Conservation (phyloP, 306 rosid genomes). For the Cucurbita maxima region DNA sequence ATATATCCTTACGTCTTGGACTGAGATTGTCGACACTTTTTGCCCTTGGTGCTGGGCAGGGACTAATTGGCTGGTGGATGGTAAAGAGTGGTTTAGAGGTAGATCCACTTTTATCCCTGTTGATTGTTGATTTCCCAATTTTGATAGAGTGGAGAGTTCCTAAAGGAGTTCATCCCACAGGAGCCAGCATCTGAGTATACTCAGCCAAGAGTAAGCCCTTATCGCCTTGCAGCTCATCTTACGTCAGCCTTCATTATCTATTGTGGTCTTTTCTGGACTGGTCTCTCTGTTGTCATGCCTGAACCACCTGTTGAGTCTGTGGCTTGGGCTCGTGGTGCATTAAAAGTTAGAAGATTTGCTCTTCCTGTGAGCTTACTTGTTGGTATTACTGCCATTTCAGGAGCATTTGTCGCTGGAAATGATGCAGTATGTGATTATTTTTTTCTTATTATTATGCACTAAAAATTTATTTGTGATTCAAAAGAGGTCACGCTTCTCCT, state of each 20-base stretch:
- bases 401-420: conserved; percentile 93
- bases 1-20: conserved; percentile 68
- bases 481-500: conserved; percentile 4
- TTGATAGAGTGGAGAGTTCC: not conserved
- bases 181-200: conserved; percentile 74
- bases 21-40: conserved; percentile 53
- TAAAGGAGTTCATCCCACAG: conserved; percentile 24
- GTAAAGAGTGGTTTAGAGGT: conserved; percentile 70
- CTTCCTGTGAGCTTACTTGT: conserved; percentile 67
- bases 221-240: conserved; percentile 94
- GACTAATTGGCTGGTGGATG: conserved; percentile 96
- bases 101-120: not conserved
- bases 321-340: conserved; percentile 73
- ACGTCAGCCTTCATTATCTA: conserved; percentile 89
- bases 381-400: conserved; percentile 74
- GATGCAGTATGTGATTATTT: conserved; percentile 52
- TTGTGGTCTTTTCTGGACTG: conserved; percentile 83
- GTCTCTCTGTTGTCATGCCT: conserved; percentile 80
- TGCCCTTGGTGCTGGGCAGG: conserved; percentile 84
- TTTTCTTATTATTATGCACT: conserved; percentile 6
- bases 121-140: conserved; percentile 7
- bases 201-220: conserved; percentile 94
- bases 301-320: conserved; percentile 80
- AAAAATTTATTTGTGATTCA: not conserved
- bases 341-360: conserved; percentile 63